Evolutionary conservation across 345 rosid species (phyloP), one percentile per base, ranked within the genome.

Genomic region (Brassica juncea): DNA sequence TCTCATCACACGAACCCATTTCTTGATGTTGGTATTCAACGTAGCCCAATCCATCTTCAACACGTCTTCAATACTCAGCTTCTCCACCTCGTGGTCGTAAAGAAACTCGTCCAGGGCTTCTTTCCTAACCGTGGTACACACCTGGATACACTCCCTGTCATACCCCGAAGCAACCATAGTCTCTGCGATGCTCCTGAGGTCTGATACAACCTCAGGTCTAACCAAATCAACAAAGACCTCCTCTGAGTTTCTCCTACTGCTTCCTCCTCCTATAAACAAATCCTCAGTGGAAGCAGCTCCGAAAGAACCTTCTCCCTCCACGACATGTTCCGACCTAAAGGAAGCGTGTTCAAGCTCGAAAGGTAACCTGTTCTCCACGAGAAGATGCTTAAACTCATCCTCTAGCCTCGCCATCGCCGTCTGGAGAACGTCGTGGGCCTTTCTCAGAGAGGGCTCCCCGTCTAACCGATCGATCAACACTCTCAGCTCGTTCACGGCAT

Each of bases 371-470:
- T 87, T 86, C 79, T 88, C 89, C 49, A 87, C 86, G 71, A 94
- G 94, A 55, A 94, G 67, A 82, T 89, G 77, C 84, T 82, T 87
- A 37, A 94, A 92, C 85, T 92, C 98, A 30, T 90, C 92, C 84
- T 89, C 98, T 1, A 94, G 93, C 88, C 97, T 86, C 25, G 84
- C 84, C 98, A 94, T 94, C 3, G 93, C 93, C 7, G 82, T 85
- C 74, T 92, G 97, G 82, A 94, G 91, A 80, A 90, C 86, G 81
- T 91, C 89, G 42, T 89, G 89, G 61, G 94, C 92, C 82, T 85
- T 90, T 34, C 85, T 80, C 19, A 92, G 34, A 61, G 88, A 73
- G 28, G 78, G 81, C 70, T 73, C 86, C 75, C 71, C 83, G 66
- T 89, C 97, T 39, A 94, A 82, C 75, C 75, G 80, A 81, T 84